A percentile compares a stretch with the other conserved stretches of the same genome.
phyloP scores from a whole-genome alignment of 345 rosid species.

The Arabidopsis thaliana region DNA sequence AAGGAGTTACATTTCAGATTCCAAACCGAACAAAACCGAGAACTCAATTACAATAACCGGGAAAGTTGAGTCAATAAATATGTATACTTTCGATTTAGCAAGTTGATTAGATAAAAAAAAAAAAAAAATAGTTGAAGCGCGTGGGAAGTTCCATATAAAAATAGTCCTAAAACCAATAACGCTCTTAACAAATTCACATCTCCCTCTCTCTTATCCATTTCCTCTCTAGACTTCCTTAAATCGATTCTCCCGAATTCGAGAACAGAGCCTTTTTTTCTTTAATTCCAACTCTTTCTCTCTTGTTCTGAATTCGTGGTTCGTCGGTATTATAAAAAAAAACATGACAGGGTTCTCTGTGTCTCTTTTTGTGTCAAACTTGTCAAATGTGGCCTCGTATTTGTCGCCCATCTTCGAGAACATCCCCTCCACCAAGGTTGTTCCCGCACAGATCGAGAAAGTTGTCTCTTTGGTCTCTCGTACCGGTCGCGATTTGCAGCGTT shows the following conservation, averaged over 20 bases:
- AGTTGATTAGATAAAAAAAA: background rate
- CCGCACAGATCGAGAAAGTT: constrained; percentile 56
- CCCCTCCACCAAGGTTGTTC: constrained; percentile 44
- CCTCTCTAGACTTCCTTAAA: background rate
- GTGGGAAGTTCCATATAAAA: constrained; percentile 43
- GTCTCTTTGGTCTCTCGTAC: constrained; percentile 63
- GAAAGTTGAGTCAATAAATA: background rate
- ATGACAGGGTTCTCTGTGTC: constrained; percentile 53
- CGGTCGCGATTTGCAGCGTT: constrained; percentile 74
- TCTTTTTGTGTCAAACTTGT: constrained; percentile 48
- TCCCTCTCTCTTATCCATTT: constrained; percentile 23
- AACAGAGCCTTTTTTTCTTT: constrained; percentile 15
- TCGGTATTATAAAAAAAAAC: background rate
- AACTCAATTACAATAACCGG: background rate
- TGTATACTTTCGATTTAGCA: background rate
- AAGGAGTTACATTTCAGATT: background rate
- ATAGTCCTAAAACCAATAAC: background rate
- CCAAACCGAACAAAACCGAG: constrained; percentile 8
- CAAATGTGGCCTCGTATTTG: constrained; percentile 50
- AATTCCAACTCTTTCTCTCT: background rate
- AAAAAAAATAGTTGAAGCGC: constrained; percentile 34
- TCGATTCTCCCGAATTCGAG: constrained; percentile 14
- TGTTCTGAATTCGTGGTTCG: constrained; percentile 15
- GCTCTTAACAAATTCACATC: constrained; percentile 25
- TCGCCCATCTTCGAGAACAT: constrained; percentile 51